Percentiles rank a stretch among this genome's conserved stretches.
phyloP scores from a whole-genome alignment of 2,329 filamentous ascomycete species.

The Cordyceps cicadae region DNA sequence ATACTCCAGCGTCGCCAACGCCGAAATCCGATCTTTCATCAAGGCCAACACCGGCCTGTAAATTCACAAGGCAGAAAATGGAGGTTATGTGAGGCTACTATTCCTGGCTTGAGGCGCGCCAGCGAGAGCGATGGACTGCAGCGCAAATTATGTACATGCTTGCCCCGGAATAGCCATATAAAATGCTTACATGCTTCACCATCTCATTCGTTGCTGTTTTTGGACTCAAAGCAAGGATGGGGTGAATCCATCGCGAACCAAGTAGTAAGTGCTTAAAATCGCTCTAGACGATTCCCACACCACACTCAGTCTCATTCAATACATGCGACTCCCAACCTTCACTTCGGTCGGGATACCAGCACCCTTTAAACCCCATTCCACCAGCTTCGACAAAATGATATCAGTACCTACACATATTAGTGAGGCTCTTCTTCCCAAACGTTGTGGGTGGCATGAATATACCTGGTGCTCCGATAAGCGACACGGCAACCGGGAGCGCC shows the following conservation, averaged over 20 bases:
- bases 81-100: no score
- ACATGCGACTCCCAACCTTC: neutral
- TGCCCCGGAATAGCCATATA: no score
- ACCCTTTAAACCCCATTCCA: neutral
- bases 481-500: neutral
- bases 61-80: neutral
- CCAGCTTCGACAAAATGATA: neutral
- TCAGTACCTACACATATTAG: neutral
- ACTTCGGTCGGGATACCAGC: neutral
- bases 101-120: no score
- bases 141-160: no score
- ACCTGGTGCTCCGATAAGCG: neutral
- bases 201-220: no score
- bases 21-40: conserved; percentile 19
- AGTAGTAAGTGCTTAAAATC: no score
- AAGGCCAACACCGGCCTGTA: conserved; percentile 8
- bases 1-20: conserved; percentile 21
- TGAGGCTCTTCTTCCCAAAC: neutral
- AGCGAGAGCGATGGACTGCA: no score
- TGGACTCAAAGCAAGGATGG: no score
- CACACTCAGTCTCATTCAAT: neutral
- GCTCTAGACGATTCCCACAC: no score
- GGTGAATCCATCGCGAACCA: no score
- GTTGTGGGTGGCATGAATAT: neutral
- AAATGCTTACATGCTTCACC: no score